Base-by-base conservation (phyloP, 2,329 filamentous ascomycete genomes). In the Conoideocrella luteorostrata region DNA sequence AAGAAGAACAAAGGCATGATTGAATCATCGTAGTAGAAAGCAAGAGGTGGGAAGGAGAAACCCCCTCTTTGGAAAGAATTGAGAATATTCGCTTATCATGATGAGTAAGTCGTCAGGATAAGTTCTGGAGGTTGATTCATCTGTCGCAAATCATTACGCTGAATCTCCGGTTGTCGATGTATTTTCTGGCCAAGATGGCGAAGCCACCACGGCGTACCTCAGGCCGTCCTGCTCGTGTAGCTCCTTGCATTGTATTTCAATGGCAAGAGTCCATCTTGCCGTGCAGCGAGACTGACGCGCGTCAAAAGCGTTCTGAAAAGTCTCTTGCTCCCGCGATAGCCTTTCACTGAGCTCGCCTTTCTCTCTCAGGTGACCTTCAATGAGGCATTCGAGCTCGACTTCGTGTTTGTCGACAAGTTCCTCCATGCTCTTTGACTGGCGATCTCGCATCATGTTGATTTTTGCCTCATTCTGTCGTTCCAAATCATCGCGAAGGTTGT, bases 401-500 rank as follows among this genome's bases (percentile, higher is more conserved):
- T 74, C 71, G 51, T 83, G 79, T 20, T 72, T 67, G 30, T 72
- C 67, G 2, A 76, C 58, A 4, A 82, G 65, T 47, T 80, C 74
- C 52, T 82, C 78, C 66, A 82, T 74, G 23, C 74, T 68, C 55
- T 79, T 80, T 2, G 76, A 70, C 56, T 83, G 80, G 33, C 75
- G 73, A 47, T 82, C 79, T n/a, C 79, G 69, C 66, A 83, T 71
- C 21, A 82, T 78, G 52, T 82, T 82, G 56, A 83, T 80, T 55
- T 75, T 77, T 30, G 74, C 68, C 52, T 78, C 69, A 48, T 82
- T 77, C 3, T 78, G 63, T 29, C 75, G 70, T 47, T 75, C 72
- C 68, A 82, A 74, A 49, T 74, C 73, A 53, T 80, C 78, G 29
- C 77, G 71, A 11, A 80, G 54, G 48, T 72, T 78, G 58, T 82